Conservation (phyloP, 768 basidiomycete species). For the Boletus bicolor region DNA sequence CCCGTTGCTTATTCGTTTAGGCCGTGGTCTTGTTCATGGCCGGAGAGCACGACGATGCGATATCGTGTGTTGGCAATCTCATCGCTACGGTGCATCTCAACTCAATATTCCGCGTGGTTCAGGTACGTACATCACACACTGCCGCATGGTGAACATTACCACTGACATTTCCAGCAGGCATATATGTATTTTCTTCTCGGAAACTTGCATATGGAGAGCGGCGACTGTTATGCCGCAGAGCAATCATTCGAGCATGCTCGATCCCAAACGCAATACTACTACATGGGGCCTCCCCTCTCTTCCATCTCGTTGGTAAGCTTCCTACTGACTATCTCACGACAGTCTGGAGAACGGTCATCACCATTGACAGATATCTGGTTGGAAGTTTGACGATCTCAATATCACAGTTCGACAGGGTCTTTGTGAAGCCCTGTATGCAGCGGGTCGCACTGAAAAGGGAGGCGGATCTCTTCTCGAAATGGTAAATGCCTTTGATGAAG, state of each 20-base stretch:
- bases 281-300: neutral
- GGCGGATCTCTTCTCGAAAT: neutral
- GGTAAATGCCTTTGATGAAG: neutral
- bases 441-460: neutral
- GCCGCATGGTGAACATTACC: too few relatives aligned
- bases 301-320: neutral
- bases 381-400: constrained; percentile 1
- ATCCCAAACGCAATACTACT: neutral
- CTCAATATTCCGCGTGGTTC: too few relatives aligned
- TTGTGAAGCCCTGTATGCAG: constrained; percentile 5
- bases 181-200: too few relatives aligned
- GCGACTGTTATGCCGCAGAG: neutral
- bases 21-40: too few relatives aligned
- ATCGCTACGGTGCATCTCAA: too few relatives aligned
- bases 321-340: neutral
- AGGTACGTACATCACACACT: too few relatives aligned
- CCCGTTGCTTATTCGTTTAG: too few relatives aligned
- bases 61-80: too few relatives aligned
- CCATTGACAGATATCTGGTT: constrained; percentile 7
- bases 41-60: too few relatives aligned
- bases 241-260: neutral
- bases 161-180: too few relatives aligned
- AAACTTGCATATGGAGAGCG: too few relatives aligned
- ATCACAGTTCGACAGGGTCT: neutral
- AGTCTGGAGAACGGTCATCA: too few relatives aligned